These are phyloP conservation scores for Dacryopinax spathularia DNA, from an alignment of 768 basidiomycete genomes.

Conservation along the genomic window DNA sequence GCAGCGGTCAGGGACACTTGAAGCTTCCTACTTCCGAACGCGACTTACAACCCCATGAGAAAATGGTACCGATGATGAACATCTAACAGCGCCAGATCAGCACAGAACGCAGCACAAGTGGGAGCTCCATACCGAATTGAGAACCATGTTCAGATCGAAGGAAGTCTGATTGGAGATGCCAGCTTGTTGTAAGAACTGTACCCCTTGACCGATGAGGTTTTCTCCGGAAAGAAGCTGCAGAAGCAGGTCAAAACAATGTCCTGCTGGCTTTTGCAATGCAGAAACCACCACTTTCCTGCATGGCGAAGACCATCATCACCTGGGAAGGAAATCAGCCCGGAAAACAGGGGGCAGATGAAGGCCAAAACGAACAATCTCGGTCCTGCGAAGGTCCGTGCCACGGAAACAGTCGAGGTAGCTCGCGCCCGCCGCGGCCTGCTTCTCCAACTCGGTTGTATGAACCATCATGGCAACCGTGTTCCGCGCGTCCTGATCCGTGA, in stretches of 20 bases:
- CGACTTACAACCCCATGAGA: constrained; percentile 22
- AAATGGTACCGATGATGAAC: constrained; percentile 23
- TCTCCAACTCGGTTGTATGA: constrained; percentile 27
- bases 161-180: constrained; percentile 16
- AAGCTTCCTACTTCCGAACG: background rate
- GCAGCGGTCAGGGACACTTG: background rate
- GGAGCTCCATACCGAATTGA: constrained; percentile 9
- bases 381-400: constrained; percentile 22
- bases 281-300: too few relatives aligned
- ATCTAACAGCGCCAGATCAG: constrained; percentile 11
- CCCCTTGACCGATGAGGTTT: constrained; percentile 20
- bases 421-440: constrained; percentile 20
- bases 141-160: constrained; percentile 17
- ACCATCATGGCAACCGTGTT: constrained; percentile 24
- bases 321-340: background rate
- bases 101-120: background rate
- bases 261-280: too few relatives aligned
- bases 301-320: constrained; percentile 74
- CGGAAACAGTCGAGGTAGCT: constrained; percentile 28
- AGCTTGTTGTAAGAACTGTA: constrained; percentile 20
- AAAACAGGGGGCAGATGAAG: background rate
- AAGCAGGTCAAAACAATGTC: background rate
- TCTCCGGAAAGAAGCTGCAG: constrained; percentile 35
- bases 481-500: constrained; percentile 19
- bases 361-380: constrained; percentile 31